These are phyloP conservation scores for Viola odorata DNA, from an alignment of 345 rosid species.

Conservation along the genomic window DNA sequence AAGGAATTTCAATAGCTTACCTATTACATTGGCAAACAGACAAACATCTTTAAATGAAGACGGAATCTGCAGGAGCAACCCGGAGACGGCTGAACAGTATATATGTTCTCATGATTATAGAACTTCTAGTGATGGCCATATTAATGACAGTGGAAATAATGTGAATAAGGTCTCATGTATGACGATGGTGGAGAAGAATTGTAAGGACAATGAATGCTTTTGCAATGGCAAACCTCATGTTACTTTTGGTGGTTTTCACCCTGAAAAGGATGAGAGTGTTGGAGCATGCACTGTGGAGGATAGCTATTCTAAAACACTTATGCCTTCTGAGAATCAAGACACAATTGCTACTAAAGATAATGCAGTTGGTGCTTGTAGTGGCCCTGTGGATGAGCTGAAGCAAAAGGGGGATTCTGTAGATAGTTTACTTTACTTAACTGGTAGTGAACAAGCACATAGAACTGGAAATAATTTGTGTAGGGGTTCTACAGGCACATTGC, in stretches of 20 bases:
- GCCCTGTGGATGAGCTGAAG: slow-evolving; percentile 23
- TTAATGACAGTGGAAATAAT: slow-evolving; percentile 8
- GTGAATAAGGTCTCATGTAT: slow-evolving; percentile 12
- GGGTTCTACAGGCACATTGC: slow-evolving; percentile 16
- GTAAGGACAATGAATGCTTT: slow-evolving; percentile 13
- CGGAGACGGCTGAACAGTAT: slow-evolving; percentile 17
- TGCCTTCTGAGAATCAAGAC: slow-evolving; percentile 6
- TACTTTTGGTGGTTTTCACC: slow-evolving; percentile 15
- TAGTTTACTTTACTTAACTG: slow-evolving; percentile 17
- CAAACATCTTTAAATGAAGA: slow-evolving; percentile 7
- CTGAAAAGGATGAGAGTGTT: slow-evolving; percentile 14
- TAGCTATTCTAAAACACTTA: slow-evolving; percentile 12
- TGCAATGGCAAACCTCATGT: slow-evolving; percentile 2
- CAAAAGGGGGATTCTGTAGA: slow-evolving; percentile 24
- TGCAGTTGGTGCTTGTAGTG: slow-evolving; percentile 9
- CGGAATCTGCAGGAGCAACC: slow-evolving; percentile 9
- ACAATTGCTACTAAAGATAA: slow-evolving; percentile 13
- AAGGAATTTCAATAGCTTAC: slow-evolving; percentile 9
- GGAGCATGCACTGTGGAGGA: slow-evolving; percentile 14
- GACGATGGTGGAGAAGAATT: slow-evolving; percentile 1
- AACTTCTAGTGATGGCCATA: slow-evolving; percentile 13
- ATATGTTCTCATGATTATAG: slow-evolving; percentile 13
- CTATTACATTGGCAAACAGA: slow-evolving; percentile 13
- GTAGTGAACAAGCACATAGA: slow-evolving; percentile 11
- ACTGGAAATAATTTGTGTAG: slow-evolving; percentile 19